Base-by-base conservation (phyloP, 345 rosid species). In the Acer yangbiense region DNA sequence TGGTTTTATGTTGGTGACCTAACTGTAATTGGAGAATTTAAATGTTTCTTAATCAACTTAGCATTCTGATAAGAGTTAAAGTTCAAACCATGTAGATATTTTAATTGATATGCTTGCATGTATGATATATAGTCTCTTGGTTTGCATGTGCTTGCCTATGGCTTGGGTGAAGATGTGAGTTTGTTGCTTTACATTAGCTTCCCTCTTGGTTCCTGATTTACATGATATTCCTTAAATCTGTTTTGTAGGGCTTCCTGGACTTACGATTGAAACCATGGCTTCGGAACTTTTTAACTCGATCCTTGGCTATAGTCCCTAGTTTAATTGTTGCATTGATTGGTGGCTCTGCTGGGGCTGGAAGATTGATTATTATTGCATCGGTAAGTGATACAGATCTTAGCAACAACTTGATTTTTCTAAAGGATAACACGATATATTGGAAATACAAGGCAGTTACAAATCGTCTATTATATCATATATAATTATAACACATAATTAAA, bases 261-360 rank as follows among this genome's bases (percentile, higher is more conserved):
- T 78, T 96, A 64, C 88, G 90, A 76, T 80, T 96, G 71, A 82
- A 72, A 73, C 92, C 99, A 18, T 96, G 99, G 99, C 8, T 94
- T 41, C 85, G 98, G 58, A 96, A 96, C 88, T 78, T 92, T 41
- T 71, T 96, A 20, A 96, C 99, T 52, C 86, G 99, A 76, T 88
- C 91, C 83, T 84, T 92, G 88, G 99, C 99, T 18, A 94, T 96
- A 69, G 88, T 94, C 74, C 99, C 98, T 14, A 94, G 99, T 86
- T 82, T 95, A 74, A 90, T 94, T 72, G 99, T 92, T 72, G 93
- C 98, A 16, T 16, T 95, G 79, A 89, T 92, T 18, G 97, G 98
- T 48, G 99, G 97, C 68, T 94, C 99, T 79, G 76, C 97, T 67
- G 98, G 97, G 29, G 99, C 98, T 3, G 97, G 99, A 82, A 63